Percentiles rank a stretch among this genome's conserved stretches.
Evolutionary conservation across 2,329 filamentous ascomycete species (phyloP).

Genomic region (Acrocalymma vagum): DNA sequence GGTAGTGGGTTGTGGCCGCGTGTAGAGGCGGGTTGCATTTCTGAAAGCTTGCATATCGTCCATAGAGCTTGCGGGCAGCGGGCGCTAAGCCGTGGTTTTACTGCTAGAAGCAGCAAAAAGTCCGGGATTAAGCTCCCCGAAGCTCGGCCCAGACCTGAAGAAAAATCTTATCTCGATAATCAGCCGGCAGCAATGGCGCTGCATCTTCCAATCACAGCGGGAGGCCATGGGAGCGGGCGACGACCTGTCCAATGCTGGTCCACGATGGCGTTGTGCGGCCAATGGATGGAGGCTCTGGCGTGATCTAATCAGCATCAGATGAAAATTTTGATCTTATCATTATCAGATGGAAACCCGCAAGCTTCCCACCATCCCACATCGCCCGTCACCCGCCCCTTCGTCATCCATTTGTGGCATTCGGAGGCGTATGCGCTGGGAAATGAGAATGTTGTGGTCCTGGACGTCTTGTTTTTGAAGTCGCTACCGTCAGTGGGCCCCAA

Average conservation of each 20-base stretch:
- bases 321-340: constrained; percentile 37
- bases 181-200: constrained; percentile 25
- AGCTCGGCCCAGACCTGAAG: constrained; percentile 24
- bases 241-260: too few relatives aligned
- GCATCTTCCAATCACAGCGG: constrained; percentile 15
- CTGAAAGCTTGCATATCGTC: constrained; percentile 13
- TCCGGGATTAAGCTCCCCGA: constrained; percentile 29
- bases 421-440: too few relatives aligned
- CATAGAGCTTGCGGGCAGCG: constrained; percentile 17
- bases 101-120: constrained; percentile 13
- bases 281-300: too few relatives aligned
- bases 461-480: too few relatives aligned
- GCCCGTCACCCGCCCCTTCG: too few relatives aligned
- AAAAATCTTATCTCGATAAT: constrained; percentile 37
- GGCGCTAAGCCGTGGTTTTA: constrained; percentile 15
- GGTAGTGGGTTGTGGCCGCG: constrained; percentile 16
- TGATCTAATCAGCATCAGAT: constrained; percentile 30
- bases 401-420: too few relatives aligned
- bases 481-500: too few relatives aligned
- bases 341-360: constrained; percentile 36
- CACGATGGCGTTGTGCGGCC: too few relatives aligned
- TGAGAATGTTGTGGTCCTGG: too few relatives aligned
- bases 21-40: constrained; percentile 14
- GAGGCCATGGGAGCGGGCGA: too few relatives aligned
- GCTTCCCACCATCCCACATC: too few relatives aligned